A percentile compares a stretch with the other conserved stretches of the same genome.
phyloP scores from a whole-genome alignment of 306 rosid species.

The Vicia faba region DNA sequence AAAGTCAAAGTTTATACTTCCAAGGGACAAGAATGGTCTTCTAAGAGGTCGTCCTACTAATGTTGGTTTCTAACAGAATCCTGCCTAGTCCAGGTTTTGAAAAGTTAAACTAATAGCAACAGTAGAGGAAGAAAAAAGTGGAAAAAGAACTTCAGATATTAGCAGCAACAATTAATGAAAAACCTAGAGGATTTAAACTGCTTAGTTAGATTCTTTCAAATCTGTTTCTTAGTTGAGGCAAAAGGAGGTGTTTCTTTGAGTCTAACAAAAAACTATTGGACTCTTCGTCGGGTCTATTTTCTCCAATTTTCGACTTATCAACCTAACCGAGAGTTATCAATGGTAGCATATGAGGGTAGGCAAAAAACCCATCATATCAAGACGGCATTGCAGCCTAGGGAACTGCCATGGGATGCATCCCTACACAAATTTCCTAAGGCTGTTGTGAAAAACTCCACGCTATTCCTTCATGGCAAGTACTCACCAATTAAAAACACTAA shows the following conservation, averaged over 20 bases:
- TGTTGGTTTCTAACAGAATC: not conserved
- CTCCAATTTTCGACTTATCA: not conserved
- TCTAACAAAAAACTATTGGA: no score
- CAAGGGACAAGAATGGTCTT: not conserved
- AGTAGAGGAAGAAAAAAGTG: not conserved
- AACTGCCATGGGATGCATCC: not conserved
- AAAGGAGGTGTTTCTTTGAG: not conserved
- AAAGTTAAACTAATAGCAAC: not conserved
- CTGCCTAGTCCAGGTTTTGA: not conserved
- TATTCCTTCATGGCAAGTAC: not conserved
- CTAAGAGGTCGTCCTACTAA: constrained; percentile 1
- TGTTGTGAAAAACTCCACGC: not conserved
- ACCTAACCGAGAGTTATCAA: not conserved
- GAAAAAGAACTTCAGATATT: not conserved
- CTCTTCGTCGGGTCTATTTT: not conserved
- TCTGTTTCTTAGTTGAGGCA: not conserved
- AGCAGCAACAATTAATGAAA: not conserved
- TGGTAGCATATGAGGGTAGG: not conserved
- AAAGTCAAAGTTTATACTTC: not conserved
- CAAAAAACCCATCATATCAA: not conserved
- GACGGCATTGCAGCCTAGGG: not conserved
- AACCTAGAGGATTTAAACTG: not conserved
- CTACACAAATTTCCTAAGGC: not conserved
- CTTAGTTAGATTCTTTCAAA: not conserved
- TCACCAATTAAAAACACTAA: not conserved